Base-by-base conservation (phyloP, 495 filamentous ascomycete species). In the Podospora conica region DNA sequence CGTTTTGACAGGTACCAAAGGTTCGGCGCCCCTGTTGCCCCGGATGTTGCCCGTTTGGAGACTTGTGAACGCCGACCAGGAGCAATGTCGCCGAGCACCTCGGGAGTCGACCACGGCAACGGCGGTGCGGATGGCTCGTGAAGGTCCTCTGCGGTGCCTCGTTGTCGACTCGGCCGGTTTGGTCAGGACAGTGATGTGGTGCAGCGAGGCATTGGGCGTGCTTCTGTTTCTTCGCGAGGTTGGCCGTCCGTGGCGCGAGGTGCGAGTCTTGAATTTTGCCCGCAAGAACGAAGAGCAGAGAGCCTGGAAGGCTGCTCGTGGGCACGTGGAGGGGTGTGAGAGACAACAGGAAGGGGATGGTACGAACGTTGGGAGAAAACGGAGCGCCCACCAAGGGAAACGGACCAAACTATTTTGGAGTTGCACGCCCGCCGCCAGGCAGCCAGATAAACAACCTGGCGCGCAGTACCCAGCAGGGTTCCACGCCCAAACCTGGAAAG, bases 401-500 rank as follows among this genome's bases (percentile, higher is more conserved):
- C 54, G 62, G 53, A 58, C n/a, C 15, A 20, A 15, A 61, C 60
- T 64, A 64, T 58, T 64, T 64, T 64, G 54, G 63, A 58, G n/a
- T n/a, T n/a, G n/a, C 21, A 28, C 9, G 5, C n/a, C 55, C 53
- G 21, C 29, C 55, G 54, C 63, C 63, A 64, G 63, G 63, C 63
- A 64, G 55, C 63, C 54, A 64, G 20, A 56, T 33, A 64, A 58
- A 64, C 15, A n/a, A 48, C 15, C 40, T 48, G 40, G 40, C n/a
- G 40, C 18, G 18, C 15, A 2, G 40, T n/a, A 18, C n/a, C 15
- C 40, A 15, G n/a, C 40, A 48, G 8, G 8, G 40, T 48, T n/a
- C 40, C 40, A n/a, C 18, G 40, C 40, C 15, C 40, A 2, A 48
- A 48, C 40, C 40, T 48, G 40, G 40, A 48, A 48, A n/a, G 18